Conservation (phyloP, 2,329 filamentous ascomycete species). For the Pseudogymnoascus sp. region DNA sequence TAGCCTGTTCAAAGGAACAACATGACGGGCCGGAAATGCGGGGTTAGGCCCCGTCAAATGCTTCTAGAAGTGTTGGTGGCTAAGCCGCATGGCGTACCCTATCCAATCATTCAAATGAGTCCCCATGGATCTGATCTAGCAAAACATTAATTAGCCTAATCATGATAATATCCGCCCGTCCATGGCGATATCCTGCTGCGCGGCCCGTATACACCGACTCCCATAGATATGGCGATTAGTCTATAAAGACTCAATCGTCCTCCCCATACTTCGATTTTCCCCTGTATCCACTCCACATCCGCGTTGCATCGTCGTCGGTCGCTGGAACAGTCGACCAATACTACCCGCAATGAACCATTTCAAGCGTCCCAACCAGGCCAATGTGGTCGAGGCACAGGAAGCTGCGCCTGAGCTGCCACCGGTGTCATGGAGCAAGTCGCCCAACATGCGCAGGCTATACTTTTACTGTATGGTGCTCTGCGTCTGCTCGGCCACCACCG, state of each 20-base stretch:
- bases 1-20: neutral
- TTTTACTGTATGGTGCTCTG: slow-evolving; percentile 45
- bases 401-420: slow-evolving; percentile 44
- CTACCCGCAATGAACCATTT: neutral
- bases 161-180: neutral
- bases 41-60: neutral
- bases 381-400: slow-evolving; percentile 33
- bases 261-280: neutral
- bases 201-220: neutral
- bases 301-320: neutral
- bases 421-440: slow-evolving; percentile 49
- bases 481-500: slow-evolving; percentile 46
- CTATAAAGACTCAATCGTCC: neutral
- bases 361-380: slow-evolving; percentile 18
- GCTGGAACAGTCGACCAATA: neutral
- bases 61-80: neutral
- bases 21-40: neutral
- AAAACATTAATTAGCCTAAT: neutral
- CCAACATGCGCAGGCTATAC: slow-evolving; percentile 49
- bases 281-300: neutral
- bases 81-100: neutral
- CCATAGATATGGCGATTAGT: neutral
- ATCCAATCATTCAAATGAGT: neutral
- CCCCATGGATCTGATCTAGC: neutral
- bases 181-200: neutral